These are phyloP conservation scores for Dactylella cylindrospora DNA, from an alignment of 2,329 filamentous ascomycete genomes.

Conservation along the genomic window DNA sequence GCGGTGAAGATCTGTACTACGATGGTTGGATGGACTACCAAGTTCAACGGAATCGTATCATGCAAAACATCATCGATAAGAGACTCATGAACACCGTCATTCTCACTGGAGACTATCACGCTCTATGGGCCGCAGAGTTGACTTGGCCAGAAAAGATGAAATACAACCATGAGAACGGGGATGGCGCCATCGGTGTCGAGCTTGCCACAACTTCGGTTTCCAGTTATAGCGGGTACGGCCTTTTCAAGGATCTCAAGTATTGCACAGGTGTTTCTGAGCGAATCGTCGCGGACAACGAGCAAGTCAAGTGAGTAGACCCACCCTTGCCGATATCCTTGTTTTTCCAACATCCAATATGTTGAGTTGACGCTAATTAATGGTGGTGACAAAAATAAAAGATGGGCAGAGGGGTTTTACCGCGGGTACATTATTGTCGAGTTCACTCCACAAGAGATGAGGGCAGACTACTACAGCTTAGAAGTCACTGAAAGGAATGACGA, in stretches of 20 bases:
- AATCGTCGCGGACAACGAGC: slow-evolving; percentile 37
- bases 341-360: slow-evolving; percentile 27
- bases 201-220: slow-evolving; percentile 45
- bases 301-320: slow-evolving; percentile 41
- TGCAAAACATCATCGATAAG: slow-evolving; percentile 45
- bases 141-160: slow-evolving; percentile 42
- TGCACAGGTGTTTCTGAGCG: slow-evolving; percentile 33
- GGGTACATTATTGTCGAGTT: slow-evolving; percentile 46
- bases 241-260: slow-evolving; percentile 19
- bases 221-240: slow-evolving; percentile 44
- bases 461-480: slow-evolving; percentile 45
- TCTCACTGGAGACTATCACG: slow-evolving; percentile 46
- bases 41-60: slow-evolving; percentile 42
- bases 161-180: slow-evolving; percentile 43
- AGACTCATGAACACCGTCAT: slow-evolving; percentile 44
- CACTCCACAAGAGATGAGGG: slow-evolving; percentile 42
- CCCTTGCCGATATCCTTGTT: slow-evolving; percentile 11
- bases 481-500: slow-evolving; percentile 38
- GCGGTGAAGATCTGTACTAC: slow-evolving; percentile 43
- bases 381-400: slow-evolving; percentile 35
- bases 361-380: too few relatives aligned
- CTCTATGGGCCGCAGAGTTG: slow-evolving; percentile 45
- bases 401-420: slow-evolving; percentile 46
- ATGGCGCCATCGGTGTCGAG: slow-evolving; percentile 45
- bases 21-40: slow-evolving; percentile 47